Conservation (phyloP, 192 early-diverging fungal genomes). For the Lobosporangium transversale region DNA sequence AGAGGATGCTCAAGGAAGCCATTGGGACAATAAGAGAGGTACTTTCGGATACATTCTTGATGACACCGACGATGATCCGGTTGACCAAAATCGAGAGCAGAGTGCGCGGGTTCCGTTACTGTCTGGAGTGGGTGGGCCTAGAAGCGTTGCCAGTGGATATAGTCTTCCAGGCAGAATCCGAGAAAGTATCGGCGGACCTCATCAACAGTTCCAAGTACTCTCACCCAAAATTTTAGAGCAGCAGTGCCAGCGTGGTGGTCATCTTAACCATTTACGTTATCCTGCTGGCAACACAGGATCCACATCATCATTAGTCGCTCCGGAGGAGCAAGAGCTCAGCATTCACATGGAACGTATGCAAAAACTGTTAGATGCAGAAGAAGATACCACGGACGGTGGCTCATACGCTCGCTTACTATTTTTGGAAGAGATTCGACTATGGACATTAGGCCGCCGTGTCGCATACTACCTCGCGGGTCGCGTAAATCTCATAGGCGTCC, state of each 20-base stretch:
- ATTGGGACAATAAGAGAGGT: not conserved
- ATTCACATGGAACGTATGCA: conserved; percentile 28
- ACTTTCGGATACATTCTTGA: not conserved
- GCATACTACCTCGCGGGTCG: conserved; percentile 16
- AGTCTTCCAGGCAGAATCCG: no score
- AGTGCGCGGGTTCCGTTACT: not conserved
- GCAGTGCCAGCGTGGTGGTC: not conserved
- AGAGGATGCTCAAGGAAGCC: no score
- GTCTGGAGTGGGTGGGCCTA: not conserved
- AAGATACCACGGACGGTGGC: conserved; percentile 27
- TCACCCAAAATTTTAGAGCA: conserved; percentile 14
- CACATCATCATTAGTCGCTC: no score
- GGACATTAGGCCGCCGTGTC: conserved; percentile 24
- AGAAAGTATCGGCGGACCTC: no score
- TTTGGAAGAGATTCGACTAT: conserved; percentile 31
- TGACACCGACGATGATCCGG: not conserved
- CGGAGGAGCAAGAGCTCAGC: not conserved
- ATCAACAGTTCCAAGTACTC: not conserved
- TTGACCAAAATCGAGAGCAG: conserved; percentile 6
- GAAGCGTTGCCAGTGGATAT: no score
- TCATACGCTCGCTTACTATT: conserved; percentile 22
- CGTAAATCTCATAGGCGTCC: not conserved
- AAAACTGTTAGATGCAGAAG: conserved; percentile 13
- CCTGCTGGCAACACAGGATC: no score
- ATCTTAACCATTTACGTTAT: no score